Evolutionary conservation across 805 yeast species (phyloP).

Genomic region (Tetrapisispora phaffii): DNA sequence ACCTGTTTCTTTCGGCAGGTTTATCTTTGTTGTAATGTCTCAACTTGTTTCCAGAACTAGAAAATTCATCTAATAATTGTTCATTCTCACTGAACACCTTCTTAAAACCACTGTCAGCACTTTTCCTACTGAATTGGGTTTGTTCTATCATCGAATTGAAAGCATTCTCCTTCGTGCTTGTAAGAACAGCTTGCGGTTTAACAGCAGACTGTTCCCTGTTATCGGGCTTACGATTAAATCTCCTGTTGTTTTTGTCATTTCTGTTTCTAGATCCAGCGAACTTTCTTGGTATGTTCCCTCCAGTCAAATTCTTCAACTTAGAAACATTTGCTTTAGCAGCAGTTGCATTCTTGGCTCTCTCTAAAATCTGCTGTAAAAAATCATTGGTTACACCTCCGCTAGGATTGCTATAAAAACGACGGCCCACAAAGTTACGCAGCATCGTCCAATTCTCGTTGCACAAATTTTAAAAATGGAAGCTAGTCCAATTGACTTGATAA

Average conservation of each 20-base stretch:
- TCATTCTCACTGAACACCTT: neutral
- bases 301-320: neutral
- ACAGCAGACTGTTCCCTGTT: neutral
- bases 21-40: neutral
- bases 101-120: neutral
- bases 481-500: no score
- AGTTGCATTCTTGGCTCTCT: conserved; percentile 27
- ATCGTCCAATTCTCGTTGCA: neutral
- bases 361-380: conserved; percentile 23
- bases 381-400: conserved; percentile 20
- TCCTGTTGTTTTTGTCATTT: neutral
- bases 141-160: neutral
- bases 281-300: neutral
- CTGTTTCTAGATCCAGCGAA: neutral
- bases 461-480: no score
- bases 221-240: neutral
- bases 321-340: conserved; percentile 5
- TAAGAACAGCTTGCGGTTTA: neutral
- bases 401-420: conserved; percentile 13
- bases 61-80: neutral
- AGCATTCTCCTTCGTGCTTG: neutral
- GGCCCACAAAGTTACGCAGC: conserved; percentile 3
- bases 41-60: neutral
- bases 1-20: neutral
- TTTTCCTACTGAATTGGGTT: neutral